Conservation (phyloP, 2,329 filamentous ascomycete species). For the Cladosporium phlei region DNA sequence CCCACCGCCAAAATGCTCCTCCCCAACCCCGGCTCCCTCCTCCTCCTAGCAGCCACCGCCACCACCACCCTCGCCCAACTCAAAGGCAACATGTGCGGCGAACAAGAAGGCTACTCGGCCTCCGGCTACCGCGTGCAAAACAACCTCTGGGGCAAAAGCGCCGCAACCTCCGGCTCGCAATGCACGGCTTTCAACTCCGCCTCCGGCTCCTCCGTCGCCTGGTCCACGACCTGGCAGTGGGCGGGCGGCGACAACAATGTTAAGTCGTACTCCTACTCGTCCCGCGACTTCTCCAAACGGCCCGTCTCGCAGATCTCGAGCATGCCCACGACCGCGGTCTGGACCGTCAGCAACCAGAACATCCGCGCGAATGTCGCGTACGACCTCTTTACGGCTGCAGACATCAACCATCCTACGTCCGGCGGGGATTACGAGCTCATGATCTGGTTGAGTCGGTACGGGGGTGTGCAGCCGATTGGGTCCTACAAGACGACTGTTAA, state of each 20-base stretch:
- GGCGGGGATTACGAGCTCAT: constrained; percentile 56
- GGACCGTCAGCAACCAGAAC: constrained; percentile 45
- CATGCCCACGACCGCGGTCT: constrained; percentile 44
- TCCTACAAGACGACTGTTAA: constrained; percentile 49
- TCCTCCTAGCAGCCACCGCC: background rate
- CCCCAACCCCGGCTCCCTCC: background rate
- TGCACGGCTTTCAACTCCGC: constrained; percentile 42
- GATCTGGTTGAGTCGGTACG: constrained; percentile 57
- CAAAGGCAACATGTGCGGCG: constrained; percentile 23
- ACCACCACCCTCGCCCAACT: background rate
- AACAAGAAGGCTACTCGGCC: constrained; percentile 25
- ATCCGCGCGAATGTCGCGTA: constrained; percentile 58
- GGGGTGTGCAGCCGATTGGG: constrained; percentile 51
- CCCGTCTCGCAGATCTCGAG: constrained; percentile 22
- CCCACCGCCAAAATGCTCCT: background rate
- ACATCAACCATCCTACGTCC: constrained; percentile 29
- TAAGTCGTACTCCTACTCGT: constrained; percentile 42
- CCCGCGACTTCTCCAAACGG: constrained; percentile 27
- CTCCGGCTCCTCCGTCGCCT: constrained; percentile 36
- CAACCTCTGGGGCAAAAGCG: constrained; percentile 42
- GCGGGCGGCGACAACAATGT: constrained; percentile 30
- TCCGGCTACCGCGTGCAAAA: constrained; percentile 34
- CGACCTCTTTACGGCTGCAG: constrained; percentile 54
- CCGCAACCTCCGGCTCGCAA: constrained; percentile 42
- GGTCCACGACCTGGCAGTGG: constrained; percentile 39